Evolutionary conservation across 202 grass and related monocot genomes (phyloP).

Genomic region (Brachypodium distachyon): DNA sequence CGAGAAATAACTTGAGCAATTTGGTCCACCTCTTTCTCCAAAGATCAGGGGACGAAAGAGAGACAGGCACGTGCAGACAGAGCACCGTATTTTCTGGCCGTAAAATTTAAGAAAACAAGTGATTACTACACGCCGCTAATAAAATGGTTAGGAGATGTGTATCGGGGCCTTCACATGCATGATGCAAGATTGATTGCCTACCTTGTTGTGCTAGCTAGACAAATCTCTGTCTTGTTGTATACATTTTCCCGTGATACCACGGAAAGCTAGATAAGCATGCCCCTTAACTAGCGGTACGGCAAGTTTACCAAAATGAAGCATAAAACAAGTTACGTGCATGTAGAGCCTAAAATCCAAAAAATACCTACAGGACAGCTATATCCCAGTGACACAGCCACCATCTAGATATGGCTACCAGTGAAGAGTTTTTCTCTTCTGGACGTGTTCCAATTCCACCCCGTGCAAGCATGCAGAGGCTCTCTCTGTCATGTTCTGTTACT

Average conservation of each 20-base stretch:
- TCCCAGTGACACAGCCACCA: too few species aligned
- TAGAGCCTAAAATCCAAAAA: too few species aligned
- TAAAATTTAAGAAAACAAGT: too few species aligned
- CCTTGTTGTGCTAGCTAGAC: background rate
- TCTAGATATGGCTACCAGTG: too few species aligned
- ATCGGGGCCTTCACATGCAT: background rate
- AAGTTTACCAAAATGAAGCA: background rate
- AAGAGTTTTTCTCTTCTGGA: too few species aligned
- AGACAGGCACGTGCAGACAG: background rate
- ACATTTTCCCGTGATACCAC: background rate
- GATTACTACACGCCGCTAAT: too few species aligned
- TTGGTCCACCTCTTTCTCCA: conserved; percentile 11
- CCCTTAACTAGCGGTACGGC: background rate
- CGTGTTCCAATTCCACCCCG: too few species aligned
- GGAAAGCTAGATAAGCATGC: background rate
- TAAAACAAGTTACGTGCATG: too few species aligned
- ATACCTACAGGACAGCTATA: too few species aligned
- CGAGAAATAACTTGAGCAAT: background rate
- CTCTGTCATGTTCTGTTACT: too few species aligned
- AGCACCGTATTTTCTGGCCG: too few species aligned
- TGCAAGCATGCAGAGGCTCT: background rate
- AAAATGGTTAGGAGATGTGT: too few species aligned
- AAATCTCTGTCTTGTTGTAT: background rate
- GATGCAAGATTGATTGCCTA: background rate
- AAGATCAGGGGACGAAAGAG: conserved; percentile 13